Conservation (phyloP, 768 basidiomycete genomes). For the Tulasnella sp. region DNA sequence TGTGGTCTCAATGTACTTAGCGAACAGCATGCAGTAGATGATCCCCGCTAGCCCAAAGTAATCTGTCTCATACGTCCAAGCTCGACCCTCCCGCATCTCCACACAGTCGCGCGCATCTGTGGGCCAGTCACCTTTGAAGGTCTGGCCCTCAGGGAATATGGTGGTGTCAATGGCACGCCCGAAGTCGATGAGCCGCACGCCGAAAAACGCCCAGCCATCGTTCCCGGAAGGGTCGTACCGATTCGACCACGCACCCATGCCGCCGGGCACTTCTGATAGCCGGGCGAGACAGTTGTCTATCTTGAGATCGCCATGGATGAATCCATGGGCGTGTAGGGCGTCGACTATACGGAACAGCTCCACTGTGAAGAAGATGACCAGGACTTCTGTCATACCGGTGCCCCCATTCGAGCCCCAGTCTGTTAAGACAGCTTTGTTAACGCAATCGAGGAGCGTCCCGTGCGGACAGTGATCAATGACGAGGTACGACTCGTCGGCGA, state of each 20-base stretch:
- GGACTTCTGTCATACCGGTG: constrained; percentile 66
- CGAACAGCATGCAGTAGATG: constrained; percentile 91
- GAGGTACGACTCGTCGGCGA: constrained; percentile 80
- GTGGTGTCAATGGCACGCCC: constrained; percentile 86
- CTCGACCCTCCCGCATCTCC: constrained; percentile 69
- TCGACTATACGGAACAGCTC: constrained; percentile 80
- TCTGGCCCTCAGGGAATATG: constrained; percentile 69
- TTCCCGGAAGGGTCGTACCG: constrained; percentile 70
- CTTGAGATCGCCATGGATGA: constrained; percentile 97
- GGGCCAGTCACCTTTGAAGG: constrained; percentile 79
- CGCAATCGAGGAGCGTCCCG: constrained; percentile 83
- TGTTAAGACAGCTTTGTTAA: constrained; percentile 69
- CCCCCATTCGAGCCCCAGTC: neutral
- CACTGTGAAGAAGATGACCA: constrained; percentile 90
- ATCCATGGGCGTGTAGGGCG: constrained; percentile 65
- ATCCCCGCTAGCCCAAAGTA: constrained; percentile 95
- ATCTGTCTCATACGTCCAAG: constrained; percentile 94
- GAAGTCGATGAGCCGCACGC: constrained; percentile 91
- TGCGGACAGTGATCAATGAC: constrained; percentile 81
- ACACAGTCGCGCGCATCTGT: constrained; percentile 85
- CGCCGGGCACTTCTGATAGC: constrained; percentile 61
- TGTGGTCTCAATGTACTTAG: constrained; percentile 82
- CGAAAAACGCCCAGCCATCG: constrained; percentile 79
- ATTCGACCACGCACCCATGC: constrained; percentile 55
- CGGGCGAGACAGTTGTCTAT: constrained; percentile 98